Base-by-base conservation (phyloP, 495 filamentous ascomycete genomes). In the Neurospora tetraspora region DNA sequence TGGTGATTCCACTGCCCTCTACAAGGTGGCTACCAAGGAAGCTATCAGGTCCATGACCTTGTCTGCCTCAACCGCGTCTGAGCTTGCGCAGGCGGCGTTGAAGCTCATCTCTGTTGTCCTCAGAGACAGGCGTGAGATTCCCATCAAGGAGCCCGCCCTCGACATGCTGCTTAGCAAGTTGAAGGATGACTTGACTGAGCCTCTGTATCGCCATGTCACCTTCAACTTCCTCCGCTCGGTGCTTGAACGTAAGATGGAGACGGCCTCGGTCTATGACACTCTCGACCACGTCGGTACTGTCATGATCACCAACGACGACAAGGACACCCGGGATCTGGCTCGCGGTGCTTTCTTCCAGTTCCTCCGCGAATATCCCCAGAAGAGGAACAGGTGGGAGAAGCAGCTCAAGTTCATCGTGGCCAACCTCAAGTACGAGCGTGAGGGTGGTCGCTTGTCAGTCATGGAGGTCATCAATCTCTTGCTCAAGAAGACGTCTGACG, bases 231-330 rank as follows among this genome's bases (percentile, higher is more conserved):
- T 99, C 37, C 89, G 92, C 69, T 91, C 92, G 1, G 89, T 98
- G 47, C 88, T 98, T 81, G 89, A 91, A 31, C 87, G 94, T 34
- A 97, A 93, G 80, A 85, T 97, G 69, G 85, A 97, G 71, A 93
- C 96, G 68, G 88, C 94, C 2, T 89, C 92, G 68, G 89, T 98
- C 69, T 99, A 98, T 80, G 94, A 98, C 75, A 89, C 92, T 16
- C 87, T 97, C 69, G 96, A 99, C 77, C 87, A 91, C 74, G 90
- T 98, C 39, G 92, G 93, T 34, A 88, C 86, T n/a, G 91, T 98
- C 81, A 97, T 98, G 94, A 92, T 99, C 72, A 97, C 92, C 34
- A 98, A 97, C 80, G 91, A 97, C 72, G 94, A 94, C 74, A 90
- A 91, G 75, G 89, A 90, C 74, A 92, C 94, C 4, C 88, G 95